Base-by-base conservation (phyloP, 768 basidiomycete genomes). In the Lentinula edodes region DNA sequence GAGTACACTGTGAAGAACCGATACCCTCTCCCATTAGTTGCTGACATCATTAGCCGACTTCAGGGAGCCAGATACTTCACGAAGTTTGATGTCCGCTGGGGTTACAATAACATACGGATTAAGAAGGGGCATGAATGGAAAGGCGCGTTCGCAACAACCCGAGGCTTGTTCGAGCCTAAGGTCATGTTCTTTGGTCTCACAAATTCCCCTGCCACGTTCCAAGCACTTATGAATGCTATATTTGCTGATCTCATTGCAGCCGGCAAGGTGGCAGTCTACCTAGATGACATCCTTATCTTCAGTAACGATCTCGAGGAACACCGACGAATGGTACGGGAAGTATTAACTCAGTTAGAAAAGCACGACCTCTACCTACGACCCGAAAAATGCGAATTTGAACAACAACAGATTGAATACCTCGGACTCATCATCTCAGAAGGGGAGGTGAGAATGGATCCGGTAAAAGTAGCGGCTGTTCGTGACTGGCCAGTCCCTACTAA, bases 91-190 rank as follows among this genome's bases (percentile, higher is more conserved):
- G 69, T 82, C 3, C 63, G 68, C 4, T 69, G 70, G 48, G 76
- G 73, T 0, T 82, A 73, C 63, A 75, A 81, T 63, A 75, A 77
- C 12, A 65, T 82, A 18, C 66, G 75, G 1, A 75, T 82, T 32
- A 71, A 70, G 15, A 68, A 74, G 39, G 79, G 77, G 2, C 72
- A 81, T 60, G 69, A 80, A 63, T 75, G 73, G 73, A 82, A 82
- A 63, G 77, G 74, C 0, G 74, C 77, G 0, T 82, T 83, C 66
- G 62, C 52, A 1, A 76, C 72, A 0, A 70, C 73, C 15, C 64
- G 64, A 23, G 78, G 79, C 0, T 63, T 74, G 0, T 80, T 73
- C 55, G 73, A 83, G 70, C 74, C 70, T 3, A 62, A 68, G 1
- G 77, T 82, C 3, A 81, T 82, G 77, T 78, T 73, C 58, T 78